phyloP scores from a whole-genome alignment of 2,329 filamentous ascomycete genomes.

The Verticillium nonalfalfae region DNA sequence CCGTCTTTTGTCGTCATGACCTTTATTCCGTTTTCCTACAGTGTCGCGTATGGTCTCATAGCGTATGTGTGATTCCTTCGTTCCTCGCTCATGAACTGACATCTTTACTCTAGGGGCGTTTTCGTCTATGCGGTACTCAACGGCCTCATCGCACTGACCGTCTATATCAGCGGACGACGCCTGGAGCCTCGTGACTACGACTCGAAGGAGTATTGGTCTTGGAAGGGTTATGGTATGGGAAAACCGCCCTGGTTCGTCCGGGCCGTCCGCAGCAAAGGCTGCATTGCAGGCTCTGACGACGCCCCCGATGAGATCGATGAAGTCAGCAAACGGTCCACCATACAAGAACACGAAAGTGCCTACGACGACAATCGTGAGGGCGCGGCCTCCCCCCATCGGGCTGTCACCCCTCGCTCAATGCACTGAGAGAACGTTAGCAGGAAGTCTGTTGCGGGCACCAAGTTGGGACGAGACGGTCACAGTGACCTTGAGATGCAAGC shows the following conservation, averaged over 20 bases:
- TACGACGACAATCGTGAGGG: slow-evolving; percentile 4
- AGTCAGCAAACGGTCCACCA: slow-evolving; percentile 11
- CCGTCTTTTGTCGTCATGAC: slow-evolving; percentile 71
- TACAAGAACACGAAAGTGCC: slow-evolving; percentile 10
- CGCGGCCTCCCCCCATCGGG: slow-evolving; percentile 2
- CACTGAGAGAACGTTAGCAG: slow-evolving; percentile 1
- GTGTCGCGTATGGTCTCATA: slow-evolving; percentile 71
- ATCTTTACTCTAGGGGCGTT: slow-evolving; percentile 33
- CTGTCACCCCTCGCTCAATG: slow-evolving; percentile 6
- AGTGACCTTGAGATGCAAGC: background rate
- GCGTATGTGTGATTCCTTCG: slow-evolving; percentile 40
- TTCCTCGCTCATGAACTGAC: no score
- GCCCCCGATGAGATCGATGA: slow-evolving; percentile 9
- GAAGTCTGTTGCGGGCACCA: background rate
- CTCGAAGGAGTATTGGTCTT: slow-evolving; percentile 50
- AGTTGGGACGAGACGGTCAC: background rate
- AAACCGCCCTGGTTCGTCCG: slow-evolving; percentile 41
- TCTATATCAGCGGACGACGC: slow-evolving; percentile 33
- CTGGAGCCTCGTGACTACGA: slow-evolving; percentile 45
- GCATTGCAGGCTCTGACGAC: slow-evolving; percentile 14
- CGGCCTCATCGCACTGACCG: slow-evolving; percentile 36
- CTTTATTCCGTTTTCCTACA: slow-evolving; percentile 74
- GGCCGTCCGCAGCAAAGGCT: slow-evolving; percentile 20
- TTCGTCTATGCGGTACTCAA: slow-evolving; percentile 47
- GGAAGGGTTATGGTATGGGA: slow-evolving; percentile 36